Base-by-base conservation (phyloP, 306 rosid genomes). In the Purshia tridentata region DNA sequence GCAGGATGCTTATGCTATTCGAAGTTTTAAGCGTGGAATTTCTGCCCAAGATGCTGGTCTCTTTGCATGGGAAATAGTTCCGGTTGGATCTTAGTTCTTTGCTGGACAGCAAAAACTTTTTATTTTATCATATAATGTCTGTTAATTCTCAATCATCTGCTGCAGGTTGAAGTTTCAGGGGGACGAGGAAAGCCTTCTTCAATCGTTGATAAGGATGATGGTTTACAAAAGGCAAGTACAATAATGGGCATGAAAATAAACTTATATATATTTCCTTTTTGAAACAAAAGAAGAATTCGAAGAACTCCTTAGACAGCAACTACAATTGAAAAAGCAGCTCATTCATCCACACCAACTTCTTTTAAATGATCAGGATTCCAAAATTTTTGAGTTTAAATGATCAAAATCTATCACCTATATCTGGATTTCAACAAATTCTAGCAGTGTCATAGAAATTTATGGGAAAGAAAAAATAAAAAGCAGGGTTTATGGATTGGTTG, bases 51-150 rank as follows among this genome's bases (percentile, higher is more conserved):
- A 84, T 49, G 78, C 79, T 67, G 94, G 96, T 73, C 83, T 64
- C 52, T 88, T 91, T 73, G 70, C 88, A 11, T 93, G 98, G 98
- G 98, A 93, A 89, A 89, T 89, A 62, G 86, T 77, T 85, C 97
- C 96, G 71, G 97, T 93, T 57, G 54, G 87, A 74, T 77, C 35
- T 88, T 72, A 35, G 46, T 77, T 83, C 72, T 60, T 47, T 9
- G 39, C 73, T 71, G 42, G 57, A 9, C 50, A 39, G 75, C 29
- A 66, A 49, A 50, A 42, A 69, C 64, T 42, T 51, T 44, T 44
- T 59, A 55, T 22, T 47, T 54, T 71, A 29, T 69, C 69, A 13
- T 39, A 44, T 48, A 50, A 51, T 71, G 63, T 56, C 14, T 7
- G 14, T 77, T 65, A 72, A 60, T 73, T 82, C 62, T 57, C 60